Base-by-base conservation (phyloP, 2,329 filamentous ascomycete genomes). In the Aspergillus pseudotamarii region DNA sequence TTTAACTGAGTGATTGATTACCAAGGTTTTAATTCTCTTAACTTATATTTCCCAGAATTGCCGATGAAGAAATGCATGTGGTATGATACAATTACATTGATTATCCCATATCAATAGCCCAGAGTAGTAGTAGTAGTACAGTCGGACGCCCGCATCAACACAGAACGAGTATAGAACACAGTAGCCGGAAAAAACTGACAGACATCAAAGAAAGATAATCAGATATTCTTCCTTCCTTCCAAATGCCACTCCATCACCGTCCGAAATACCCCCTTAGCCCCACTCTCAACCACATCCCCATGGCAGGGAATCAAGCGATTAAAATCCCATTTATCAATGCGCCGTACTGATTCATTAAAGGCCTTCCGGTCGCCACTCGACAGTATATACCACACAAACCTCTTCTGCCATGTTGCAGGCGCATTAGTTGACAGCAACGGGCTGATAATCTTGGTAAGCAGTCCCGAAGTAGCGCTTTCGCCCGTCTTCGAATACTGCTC, bases 251-350 rank as follows among this genome's bases (percentile, higher is more conserved):
- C 85, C 79, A 96, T 92, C 14, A 96, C 84, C 76, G 91, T 92
- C 71, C 85, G 81, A 68, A 94, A 96, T 19, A 91, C 82, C 12
- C 85, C 85, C 83, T 96, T 97, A 11, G 86, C 93, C 4, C 83
- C 86, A 1, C 75, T 85, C 76, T 95, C 90, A 68, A 98, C 88
- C 19, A 91, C 89, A 80, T 99, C 95, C 10, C 95, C 95, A 79
- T 99, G 95, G 76, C 94, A 98, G 0, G 94, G 93, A 64, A 99
- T 89, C 57, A 98, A 84, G 45, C 89, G 89, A 67, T 90, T 87
- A 75, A 97, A 97, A 63, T 94, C 90, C 94, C 94, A 99, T 60
- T 78, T 75, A 59, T 88, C 83, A 66, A 98, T 94, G 64, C 85
- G 84, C 69, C 78, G 80, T 46, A 93, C 80, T 69, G 90, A 93